Percentiles rank a stretch among this genome's conserved stretches.
phyloP scores from a whole-genome alignment of 2,329 filamentous ascomycete genomes.

The Elsinoe ampelina region DNA sequence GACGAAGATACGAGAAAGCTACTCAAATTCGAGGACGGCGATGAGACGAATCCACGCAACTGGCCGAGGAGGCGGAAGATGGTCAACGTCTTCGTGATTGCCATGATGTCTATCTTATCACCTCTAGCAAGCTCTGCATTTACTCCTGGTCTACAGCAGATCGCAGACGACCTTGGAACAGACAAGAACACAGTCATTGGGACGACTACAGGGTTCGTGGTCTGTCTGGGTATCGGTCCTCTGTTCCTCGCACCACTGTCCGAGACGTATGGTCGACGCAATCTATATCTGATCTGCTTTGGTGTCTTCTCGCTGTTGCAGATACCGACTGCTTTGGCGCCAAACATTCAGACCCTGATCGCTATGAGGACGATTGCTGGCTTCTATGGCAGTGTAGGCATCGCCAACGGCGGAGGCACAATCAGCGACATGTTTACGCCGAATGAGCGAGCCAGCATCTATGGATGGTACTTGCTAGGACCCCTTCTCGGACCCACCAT shows the following conservation, averaged over 20 bases:
- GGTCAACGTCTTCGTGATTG: slow-evolving; percentile 42
- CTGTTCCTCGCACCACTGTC: slow-evolving; percentile 38
- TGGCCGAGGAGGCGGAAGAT: slow-evolving; percentile 39
- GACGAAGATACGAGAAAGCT: slow-evolving; percentile 26
- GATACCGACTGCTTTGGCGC: slow-evolving; percentile 39
- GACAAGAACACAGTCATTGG: slow-evolving; percentile 36
- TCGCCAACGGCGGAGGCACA: slow-evolving; percentile 44
- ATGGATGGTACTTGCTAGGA: slow-evolving; percentile 38
- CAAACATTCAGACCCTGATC: slow-evolving; percentile 39
- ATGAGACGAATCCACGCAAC: slow-evolving; percentile 37
- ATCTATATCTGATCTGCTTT: slow-evolving; percentile 38
- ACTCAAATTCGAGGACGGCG: slow-evolving; percentile 29
- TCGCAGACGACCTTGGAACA: slow-evolving; percentile 38
- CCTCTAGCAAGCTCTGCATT: slow-evolving; percentile 44
- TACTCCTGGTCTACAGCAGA: slow-evolving; percentile 42
- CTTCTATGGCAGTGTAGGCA: slow-evolving; percentile 43
- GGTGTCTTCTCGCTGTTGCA: slow-evolving; percentile 38
- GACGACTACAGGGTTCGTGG: slow-evolving; percentile 43
- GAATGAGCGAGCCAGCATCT: slow-evolving; percentile 36
- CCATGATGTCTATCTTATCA: slow-evolving; percentile 41
- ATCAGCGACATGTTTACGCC: slow-evolving; percentile 45
- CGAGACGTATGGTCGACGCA: slow-evolving; percentile 39
- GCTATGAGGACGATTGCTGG: slow-evolving; percentile 37
- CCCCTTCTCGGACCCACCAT: slow-evolving; percentile 35
- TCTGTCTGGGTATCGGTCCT: slow-evolving; percentile 41